Conservation (phyloP, 371 early-diverging fungal genomes). For the Quaeritorhiza haematococci region DNA sequence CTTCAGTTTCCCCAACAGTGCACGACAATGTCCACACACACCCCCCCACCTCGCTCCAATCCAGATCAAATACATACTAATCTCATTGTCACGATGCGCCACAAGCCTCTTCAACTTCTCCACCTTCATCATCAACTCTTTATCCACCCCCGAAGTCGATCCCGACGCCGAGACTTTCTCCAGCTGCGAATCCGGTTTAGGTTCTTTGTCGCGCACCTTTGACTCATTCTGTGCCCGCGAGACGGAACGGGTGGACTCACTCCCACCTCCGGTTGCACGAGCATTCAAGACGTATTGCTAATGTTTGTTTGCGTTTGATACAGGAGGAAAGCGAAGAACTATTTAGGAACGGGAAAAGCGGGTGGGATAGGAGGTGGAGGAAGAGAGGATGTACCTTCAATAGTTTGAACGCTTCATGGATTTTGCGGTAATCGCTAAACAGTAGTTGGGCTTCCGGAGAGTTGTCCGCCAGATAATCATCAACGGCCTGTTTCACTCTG, state of each 20-base stretch:
- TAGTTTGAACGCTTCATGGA: slow-evolving; percentile 35
- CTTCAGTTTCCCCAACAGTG: no score
- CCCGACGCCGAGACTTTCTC: no score
- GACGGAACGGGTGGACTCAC: not conserved
- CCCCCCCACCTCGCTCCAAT: no score
- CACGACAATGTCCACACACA: no score
- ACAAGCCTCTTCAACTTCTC: slow-evolving; percentile 31
- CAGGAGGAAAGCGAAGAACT: not conserved
- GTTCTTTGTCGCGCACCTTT: no score
- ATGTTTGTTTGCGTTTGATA: not conserved
- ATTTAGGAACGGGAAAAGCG: no score
- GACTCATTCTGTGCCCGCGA: no score
- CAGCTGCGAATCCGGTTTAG: no score
- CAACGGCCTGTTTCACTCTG: slow-evolving; percentile 35
- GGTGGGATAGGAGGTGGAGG: no score
- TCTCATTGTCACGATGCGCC: slow-evolving; percentile 52
- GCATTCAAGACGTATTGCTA: no score
- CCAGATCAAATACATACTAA: slow-evolving; percentile 31
- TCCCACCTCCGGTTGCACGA: not conserved
- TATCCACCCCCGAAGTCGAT: no score
- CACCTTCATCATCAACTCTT: no score
- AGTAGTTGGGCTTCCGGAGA: slow-evolving; percentile 28
- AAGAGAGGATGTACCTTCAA: slow-evolving; percentile 36
- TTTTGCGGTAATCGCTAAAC: slow-evolving; percentile 40
- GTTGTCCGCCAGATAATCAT: slow-evolving; percentile 31